Conservation (phyloP, 352 stramenopile species). For the Blastocystis hominis region DNA sequence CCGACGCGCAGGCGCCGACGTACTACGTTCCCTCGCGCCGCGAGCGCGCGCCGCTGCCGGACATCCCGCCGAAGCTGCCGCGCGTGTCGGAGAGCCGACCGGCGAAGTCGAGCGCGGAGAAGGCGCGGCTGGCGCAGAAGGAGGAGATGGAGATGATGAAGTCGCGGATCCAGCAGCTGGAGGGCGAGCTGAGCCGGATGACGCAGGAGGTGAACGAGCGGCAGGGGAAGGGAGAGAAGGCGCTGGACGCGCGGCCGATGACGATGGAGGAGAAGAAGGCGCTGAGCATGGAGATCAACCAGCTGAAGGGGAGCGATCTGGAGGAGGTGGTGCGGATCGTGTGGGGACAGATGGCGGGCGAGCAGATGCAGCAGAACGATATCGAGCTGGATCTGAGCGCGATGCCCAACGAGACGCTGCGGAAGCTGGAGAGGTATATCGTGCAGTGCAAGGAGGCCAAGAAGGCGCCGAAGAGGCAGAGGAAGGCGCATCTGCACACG, state of each 20-base stretch:
- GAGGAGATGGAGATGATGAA: conserved; percentile 79
- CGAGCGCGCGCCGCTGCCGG: neutral
- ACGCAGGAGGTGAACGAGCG: conserved; percentile 89
- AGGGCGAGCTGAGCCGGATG: conserved; percentile 81
- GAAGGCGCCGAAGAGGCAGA: conserved; percentile 8
- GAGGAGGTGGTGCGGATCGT: conserved; percentile 34
- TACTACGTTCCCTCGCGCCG: neutral
- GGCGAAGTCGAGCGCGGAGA: neutral
- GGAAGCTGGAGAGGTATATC: conserved; percentile 42
- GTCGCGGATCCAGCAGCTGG: conserved; percentile 72
- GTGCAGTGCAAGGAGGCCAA: conserved; percentile 14
- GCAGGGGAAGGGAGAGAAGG: neutral
- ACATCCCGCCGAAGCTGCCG: neutral
- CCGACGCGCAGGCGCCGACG: neutral
- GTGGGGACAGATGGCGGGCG: neutral
- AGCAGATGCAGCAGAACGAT: conserved; percentile 34
- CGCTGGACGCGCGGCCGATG: conserved; percentile 23
- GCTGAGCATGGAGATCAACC: conserved; percentile 22
- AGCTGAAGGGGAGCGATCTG: conserved; percentile 80
- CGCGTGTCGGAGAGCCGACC: neutral
- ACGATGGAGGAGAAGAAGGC: conserved; percentile 55
- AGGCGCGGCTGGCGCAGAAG: conserved; percentile 64
- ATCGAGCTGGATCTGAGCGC: conserved; percentile 31
- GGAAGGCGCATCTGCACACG: conserved; percentile 19
- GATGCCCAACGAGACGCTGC: conserved; percentile 31